Percentiles rank a stretch among this genome's conserved stretches.
phyloP scores from a whole-genome alignment of 169 alveolate genomes.

The Blepharisma undulans region DNA sequence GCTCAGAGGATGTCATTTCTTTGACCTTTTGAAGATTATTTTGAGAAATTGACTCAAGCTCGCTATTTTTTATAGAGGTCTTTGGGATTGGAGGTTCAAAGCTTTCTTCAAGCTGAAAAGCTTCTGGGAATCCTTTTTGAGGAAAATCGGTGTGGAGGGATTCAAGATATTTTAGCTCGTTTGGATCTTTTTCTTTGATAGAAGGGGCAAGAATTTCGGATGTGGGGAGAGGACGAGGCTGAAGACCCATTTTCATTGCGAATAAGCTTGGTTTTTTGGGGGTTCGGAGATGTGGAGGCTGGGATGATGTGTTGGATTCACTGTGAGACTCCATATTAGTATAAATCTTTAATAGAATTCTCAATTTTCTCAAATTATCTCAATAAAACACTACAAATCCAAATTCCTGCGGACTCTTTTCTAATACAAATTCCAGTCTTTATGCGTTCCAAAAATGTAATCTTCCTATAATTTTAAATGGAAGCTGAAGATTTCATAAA shows the following conservation, averaged over 20 bases:
- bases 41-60: background rate
- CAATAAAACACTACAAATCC: too few relatives aligned
- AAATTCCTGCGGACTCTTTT: too few relatives aligned
- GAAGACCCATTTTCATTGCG: background rate
- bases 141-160: background rate
- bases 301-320: background rate
- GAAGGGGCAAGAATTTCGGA: background rate
- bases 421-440: background rate
- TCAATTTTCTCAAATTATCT: too few relatives aligned
- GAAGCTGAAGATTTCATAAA: background rate
- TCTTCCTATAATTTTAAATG: background rate
- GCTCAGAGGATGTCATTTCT: background rate
- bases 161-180: slow-evolving; percentile 9
- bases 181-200: slow-evolving; percentile 1
- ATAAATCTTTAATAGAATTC: background rate
- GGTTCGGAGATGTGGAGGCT: background rate
- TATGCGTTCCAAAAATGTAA: background rate
- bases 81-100: background rate
- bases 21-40: background rate
- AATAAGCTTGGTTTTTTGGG: slow-evolving; percentile 8
- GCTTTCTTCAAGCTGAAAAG: background rate
- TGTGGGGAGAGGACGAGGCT: background rate
- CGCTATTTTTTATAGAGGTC: background rate
- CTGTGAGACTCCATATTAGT: background rate
- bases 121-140: background rate